Evolutionary conservation across 345 rosid genomes (phyloP).

Genomic region (Bruguiera gymnorhiza): DNA sequence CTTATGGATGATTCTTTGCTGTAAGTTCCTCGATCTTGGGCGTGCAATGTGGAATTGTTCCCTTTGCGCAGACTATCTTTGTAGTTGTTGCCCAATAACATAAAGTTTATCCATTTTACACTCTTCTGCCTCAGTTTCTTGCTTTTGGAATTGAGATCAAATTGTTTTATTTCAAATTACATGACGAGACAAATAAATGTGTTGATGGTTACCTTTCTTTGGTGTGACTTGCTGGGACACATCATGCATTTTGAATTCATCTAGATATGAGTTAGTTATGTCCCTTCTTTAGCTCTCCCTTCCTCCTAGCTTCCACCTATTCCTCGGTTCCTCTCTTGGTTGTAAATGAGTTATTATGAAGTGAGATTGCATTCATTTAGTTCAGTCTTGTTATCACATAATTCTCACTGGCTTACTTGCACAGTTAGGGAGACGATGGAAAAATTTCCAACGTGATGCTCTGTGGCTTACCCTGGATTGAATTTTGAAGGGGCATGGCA

Average conservation of each 20-base stretch:
- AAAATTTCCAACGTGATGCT: too few relatives aligned
- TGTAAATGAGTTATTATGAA: neutral
- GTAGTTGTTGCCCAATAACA: neutral
- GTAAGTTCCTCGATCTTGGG: constrained; percentile 16
- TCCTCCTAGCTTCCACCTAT: neutral
- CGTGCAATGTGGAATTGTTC: too few relatives aligned
- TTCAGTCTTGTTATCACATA: too few relatives aligned
- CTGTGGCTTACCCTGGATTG: too few relatives aligned
- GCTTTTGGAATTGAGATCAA: too few relatives aligned
- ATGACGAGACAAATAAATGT: neutral
- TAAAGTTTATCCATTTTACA: neutral
- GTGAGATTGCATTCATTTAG: too few relatives aligned
- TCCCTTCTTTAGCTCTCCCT: neutral
- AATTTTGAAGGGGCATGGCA: too few relatives aligned
- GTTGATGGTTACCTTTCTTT: neutral
- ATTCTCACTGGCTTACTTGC: too few relatives aligned
- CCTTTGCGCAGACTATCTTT: neutral
- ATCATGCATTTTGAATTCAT: neutral
- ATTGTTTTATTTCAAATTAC: too few relatives aligned
- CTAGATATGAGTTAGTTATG: neutral
- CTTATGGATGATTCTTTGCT: constrained; percentile 33
- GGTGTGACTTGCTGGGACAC: neutral
- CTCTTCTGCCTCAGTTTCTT: neutral
- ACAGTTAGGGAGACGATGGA: too few relatives aligned
- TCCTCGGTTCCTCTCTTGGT: neutral